These are phyloP conservation scores for Lentinula sp. DNA, from an alignment of 768 basidiomycete genomes.

Conservation along the genomic window DNA sequence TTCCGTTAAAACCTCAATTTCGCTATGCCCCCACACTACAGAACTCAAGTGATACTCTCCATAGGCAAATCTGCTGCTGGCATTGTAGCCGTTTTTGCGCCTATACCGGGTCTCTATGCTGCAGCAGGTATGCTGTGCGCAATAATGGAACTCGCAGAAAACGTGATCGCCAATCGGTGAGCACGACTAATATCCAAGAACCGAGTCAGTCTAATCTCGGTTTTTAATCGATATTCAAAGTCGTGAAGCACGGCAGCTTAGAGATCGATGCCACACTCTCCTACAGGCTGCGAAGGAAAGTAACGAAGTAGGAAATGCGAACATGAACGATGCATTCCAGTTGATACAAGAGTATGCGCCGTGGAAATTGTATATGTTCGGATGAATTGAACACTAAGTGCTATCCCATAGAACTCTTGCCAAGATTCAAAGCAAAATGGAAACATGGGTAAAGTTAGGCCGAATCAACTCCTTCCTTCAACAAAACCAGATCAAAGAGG, in stretches of 20 bases:
- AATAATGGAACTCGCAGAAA: slow-evolving; percentile 41
- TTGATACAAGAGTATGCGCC: background rate
- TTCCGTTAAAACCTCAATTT: background rate
- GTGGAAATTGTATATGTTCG: background rate
- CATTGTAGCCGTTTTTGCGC: slow-evolving; percentile 38
- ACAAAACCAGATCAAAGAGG: slow-evolving; percentile 35
- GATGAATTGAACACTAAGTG: background rate
- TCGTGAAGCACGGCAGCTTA: slow-evolving; percentile 34
- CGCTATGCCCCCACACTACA: background rate
- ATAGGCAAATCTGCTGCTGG: slow-evolving; percentile 34
- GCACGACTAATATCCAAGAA: background rate
- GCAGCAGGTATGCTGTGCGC: slow-evolving; percentile 33
- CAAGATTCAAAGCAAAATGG: slow-evolving; percentile 32
- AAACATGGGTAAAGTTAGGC: slow-evolving; percentile 34
- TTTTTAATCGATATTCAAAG: slow-evolving; percentile 18
- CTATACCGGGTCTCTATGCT: slow-evolving; percentile 41
- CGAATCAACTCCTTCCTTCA: slow-evolving; percentile 36
- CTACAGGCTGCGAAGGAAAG: slow-evolving; percentile 31
- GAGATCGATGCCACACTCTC: slow-evolving; percentile 39
- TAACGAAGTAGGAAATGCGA: slow-evolving; percentile 16
- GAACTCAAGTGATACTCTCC: background rate
- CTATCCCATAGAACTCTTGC: slow-evolving; percentile 19
- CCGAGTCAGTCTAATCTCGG: background rate
- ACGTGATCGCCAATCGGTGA: slow-evolving; percentile 43
- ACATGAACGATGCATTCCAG: slow-evolving; percentile 22